A percentile compares a stretch with the other conserved stretches of the same genome.
phyloP scores from a whole-genome alignment of 2,329 filamentous ascomycete species.

The Neocatenulostroma microsporum region DNA sequence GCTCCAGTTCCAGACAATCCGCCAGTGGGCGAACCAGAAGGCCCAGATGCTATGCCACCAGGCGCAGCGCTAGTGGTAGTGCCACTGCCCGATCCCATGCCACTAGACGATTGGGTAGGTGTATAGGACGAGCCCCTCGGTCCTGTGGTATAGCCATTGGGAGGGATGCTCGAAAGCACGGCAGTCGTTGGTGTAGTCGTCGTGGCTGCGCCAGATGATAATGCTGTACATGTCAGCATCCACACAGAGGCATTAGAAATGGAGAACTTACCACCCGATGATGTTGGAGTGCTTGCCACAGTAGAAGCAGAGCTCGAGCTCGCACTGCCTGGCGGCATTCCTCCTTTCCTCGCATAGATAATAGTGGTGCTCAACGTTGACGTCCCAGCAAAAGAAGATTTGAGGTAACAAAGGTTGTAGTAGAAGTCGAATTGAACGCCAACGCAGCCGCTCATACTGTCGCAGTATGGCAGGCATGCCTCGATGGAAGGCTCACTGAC shows the following conservation, averaged over 20 bases:
- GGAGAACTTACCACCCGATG: too few relatives aligned
- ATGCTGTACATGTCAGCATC: constrained; percentile 8
- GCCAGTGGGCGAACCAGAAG: too few relatives aligned
- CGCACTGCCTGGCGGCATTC: background rate
- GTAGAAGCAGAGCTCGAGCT: too few relatives aligned
- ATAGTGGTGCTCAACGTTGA: constrained; percentile 11
- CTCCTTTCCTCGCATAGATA: constrained; percentile 10
- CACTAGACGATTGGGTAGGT: too few relatives aligned
- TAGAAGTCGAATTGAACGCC: constrained; percentile 14
- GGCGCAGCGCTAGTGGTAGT: too few relatives aligned
- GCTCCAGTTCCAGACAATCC: too few relatives aligned
- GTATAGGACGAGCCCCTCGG: constrained; percentile 18
- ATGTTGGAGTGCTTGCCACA: too few relatives aligned
- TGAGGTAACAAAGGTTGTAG: constrained; percentile 15
- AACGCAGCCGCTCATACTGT: constrained; percentile 14
- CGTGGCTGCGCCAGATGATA: constrained; percentile 14
- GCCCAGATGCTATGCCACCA: too few relatives aligned
- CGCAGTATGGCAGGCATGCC: constrained; percentile 17
- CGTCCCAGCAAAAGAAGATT: constrained; percentile 14
- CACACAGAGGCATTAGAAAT: too few relatives aligned
- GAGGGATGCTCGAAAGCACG: constrained; percentile 11
- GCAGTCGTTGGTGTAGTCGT: constrained; percentile 13
- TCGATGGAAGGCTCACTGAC: constrained; percentile 11
- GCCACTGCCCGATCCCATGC: too few relatives aligned
- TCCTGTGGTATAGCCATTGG: constrained; percentile 14